Evolutionary conservation across 2,329 filamentous ascomycete genomes (phyloP).

Genomic region (Talaromyces albobiverticillius): DNA sequence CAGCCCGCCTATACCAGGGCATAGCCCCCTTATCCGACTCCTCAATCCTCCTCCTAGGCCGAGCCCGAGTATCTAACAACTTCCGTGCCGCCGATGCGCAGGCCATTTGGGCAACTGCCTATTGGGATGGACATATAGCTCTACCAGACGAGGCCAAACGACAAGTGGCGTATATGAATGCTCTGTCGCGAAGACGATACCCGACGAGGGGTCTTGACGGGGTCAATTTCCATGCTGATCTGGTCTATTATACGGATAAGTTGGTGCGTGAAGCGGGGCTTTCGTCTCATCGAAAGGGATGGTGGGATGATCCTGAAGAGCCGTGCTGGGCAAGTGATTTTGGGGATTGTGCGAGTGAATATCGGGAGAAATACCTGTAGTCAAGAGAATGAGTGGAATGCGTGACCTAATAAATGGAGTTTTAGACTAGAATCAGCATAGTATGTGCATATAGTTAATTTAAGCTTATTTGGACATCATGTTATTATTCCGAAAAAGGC

Average conservation of each 20-base stretch:
- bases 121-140: slow-evolving; percentile 8
- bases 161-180: slow-evolving; percentile 9
- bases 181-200: slow-evolving; percentile 8
- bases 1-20: slow-evolving; percentile 4
- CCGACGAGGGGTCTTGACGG: slow-evolving; percentile 5
- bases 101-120: slow-evolving; percentile 8
- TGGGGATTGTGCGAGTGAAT: slow-evolving; percentile 6
- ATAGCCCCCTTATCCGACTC: slow-evolving; percentile 3
- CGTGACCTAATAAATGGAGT: no score
- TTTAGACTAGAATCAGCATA: no score
- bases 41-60: slow-evolving; percentile 2
- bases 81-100: slow-evolving; percentile 6
- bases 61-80: slow-evolving; percentile 9
- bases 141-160: slow-evolving; percentile 2
- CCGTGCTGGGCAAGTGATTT: slow-evolving; percentile 8
- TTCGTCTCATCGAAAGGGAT: slow-evolving; percentile 9
- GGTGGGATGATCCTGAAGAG: slow-evolving; percentile 9
- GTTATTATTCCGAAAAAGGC: no score
- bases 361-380: background rate
- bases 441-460: no score
- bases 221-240: slow-evolving; percentile 8
- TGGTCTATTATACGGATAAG: slow-evolving; percentile 10
- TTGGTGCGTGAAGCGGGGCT: slow-evolving; percentile 1
- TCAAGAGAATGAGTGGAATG: no score
- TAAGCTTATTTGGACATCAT: no score